Evolutionary conservation across 257 asterid species (phyloP), one percentile per base, ranked within the genome.

Genomic region (Penstemon davidsonii): DNA sequence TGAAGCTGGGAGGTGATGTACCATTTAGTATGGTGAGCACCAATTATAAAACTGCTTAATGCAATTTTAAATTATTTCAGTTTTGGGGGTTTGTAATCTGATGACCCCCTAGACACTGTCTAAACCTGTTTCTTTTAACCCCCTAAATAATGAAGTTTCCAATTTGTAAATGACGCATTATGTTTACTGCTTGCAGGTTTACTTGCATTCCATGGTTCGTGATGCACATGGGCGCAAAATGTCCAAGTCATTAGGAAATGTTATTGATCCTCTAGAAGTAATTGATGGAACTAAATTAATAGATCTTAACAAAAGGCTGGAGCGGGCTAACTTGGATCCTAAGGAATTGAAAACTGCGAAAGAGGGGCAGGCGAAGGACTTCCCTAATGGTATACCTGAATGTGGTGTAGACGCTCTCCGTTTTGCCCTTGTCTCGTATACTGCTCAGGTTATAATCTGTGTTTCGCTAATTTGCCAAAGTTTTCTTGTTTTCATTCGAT

Each of bases 171-270:
- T 70, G 60, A 12, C 13, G n/a, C 72, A 25, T 25, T 64, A 40
- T 10, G 44, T 54, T 51, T 33, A 59, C 51, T 55, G 38, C 60
- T 25, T 72, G 58, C 79, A 90, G 99, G 95, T 93, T 76, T 93
- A 88, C 73, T 80, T 90, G 86, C 99, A 93, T 72, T 96, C 96
- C 49, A 93, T 93, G 95, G 76, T 93, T 63, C 91, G 99, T 47
- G 99, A 93, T 84, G 96, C 99, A 0, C 99, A 90, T 78, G 99
- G 99, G 45, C 97, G 97, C 70, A 93, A 93, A 83, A 93, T 93
- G 98, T 93, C 98, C 12, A 93, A 93, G 83, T 90, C 98, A n/a
- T 73, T 90, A 60, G 98, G 98, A 55, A 93, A 93, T 85, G 99
- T 93, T 50, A 61, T 90, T 56, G 99, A 93, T 73, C 99, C 97